Conservation (phyloP, 176 grass and related monocot genomes). For the Phoenix roebelenii region DNA sequence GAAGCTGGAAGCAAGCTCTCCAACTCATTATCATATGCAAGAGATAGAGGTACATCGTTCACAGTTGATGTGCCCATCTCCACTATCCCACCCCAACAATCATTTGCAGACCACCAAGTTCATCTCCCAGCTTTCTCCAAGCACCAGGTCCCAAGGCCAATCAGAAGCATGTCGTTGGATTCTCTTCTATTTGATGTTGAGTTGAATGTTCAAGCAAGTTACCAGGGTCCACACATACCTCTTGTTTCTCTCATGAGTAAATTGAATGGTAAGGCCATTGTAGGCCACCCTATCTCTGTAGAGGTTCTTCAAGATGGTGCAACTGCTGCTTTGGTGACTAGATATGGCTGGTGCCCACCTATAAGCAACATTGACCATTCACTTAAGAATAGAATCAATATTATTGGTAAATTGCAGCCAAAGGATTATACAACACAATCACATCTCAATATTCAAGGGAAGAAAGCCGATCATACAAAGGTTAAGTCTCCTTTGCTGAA, state of each 20-base stretch:
- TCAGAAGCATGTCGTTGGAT: slow-evolving; percentile 40
- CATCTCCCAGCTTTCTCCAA: slow-evolving; percentile 22
- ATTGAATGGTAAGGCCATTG: slow-evolving; percentile 73
- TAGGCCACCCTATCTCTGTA: slow-evolving; percentile 61
- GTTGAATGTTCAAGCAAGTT: slow-evolving; percentile 60
- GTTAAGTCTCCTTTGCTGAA: slow-evolving; percentile 34
- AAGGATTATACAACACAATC: slow-evolving; percentile 2
- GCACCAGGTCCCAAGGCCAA: slow-evolving; percentile 30
- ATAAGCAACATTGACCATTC: slow-evolving; percentile 40
- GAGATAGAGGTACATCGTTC: slow-evolving; percentile 22
- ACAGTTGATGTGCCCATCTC: slow-evolving; percentile 14
- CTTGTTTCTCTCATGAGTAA: slow-evolving; percentile 93
- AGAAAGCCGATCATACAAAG: slow-evolving; percentile 37
- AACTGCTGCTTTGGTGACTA: slow-evolving; percentile 21
- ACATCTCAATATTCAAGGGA: slow-evolving; percentile 6
- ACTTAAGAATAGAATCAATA: slow-evolving; percentile 24
- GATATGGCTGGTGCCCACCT: slow-evolving; percentile 20
- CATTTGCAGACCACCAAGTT: slow-evolving; percentile 24
- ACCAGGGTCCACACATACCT: slow-evolving; percentile 55
- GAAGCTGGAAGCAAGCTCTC: slow-evolving; percentile 32
- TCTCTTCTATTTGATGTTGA: slow-evolving; percentile 62
- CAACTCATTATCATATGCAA: slow-evolving; percentile 4
- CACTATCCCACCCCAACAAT: slow-evolving; percentile 27
- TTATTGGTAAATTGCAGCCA: slow-evolving; percentile 20
- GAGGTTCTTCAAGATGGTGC: slow-evolving; percentile 51